A percentile compares a stretch with the other conserved stretches of the same genome.
Conservation (phyloP, 192 early-diverging fungal species). For the Powellomyces hirtus region DNA sequence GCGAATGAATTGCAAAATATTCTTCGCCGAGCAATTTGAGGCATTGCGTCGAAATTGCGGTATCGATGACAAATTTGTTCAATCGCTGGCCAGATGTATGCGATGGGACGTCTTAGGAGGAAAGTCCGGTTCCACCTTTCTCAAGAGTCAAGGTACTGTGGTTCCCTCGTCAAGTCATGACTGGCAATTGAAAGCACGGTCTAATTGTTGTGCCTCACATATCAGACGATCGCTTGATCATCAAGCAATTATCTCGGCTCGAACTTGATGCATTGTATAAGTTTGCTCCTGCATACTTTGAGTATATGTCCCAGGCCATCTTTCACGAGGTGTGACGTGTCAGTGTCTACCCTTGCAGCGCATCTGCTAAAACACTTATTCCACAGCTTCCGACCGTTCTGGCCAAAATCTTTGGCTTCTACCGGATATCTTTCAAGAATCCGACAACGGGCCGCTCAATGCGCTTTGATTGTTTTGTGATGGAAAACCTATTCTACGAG, state of each 20-base stretch:
- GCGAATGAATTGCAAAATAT: constrained; percentile 84
- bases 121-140: constrained; percentile 87
- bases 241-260: constrained; percentile 82
- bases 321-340: constrained; percentile 70
- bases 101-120: constrained; percentile 83
- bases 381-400: constrained; percentile 74
- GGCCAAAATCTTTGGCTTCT: constrained; percentile 91
- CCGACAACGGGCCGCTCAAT: constrained; percentile 74
- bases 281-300: constrained; percentile 90
- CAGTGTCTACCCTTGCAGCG: neutral
- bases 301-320: constrained; percentile 77
- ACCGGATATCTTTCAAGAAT: constrained; percentile 85
- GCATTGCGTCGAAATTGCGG: constrained; percentile 80
- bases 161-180: neutral
- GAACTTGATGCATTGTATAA: constrained; percentile 86
- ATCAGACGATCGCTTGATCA: constrained; percentile 81
- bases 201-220: neutral
- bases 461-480: constrained; percentile 89
- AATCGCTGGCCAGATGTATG: constrained; percentile 84
- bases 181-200: neutral
- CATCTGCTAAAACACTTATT: neutral
- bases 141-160: constrained; percentile 71
- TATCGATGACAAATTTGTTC: constrained; percentile 77
- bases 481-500: constrained; percentile 95
- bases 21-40: constrained; percentile 92